A percentile compares a stretch with the other conserved stretches of the same genome.
These are phyloP conservation scores for Chlorencoelia australis DNA, from an alignment of 2,329 filamentous ascomycete species.

Conservation along the genomic window DNA sequence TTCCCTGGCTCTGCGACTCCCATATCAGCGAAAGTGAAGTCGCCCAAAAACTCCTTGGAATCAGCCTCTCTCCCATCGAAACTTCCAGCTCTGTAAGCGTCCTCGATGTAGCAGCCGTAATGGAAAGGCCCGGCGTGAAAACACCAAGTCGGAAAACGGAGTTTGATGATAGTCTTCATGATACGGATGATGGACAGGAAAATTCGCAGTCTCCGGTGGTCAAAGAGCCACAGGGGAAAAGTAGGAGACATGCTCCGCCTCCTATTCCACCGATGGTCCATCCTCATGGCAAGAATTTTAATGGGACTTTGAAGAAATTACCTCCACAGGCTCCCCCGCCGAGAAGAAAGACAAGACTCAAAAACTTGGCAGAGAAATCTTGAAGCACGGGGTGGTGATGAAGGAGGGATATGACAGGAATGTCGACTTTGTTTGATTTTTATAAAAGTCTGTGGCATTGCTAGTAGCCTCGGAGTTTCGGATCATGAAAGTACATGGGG, in stretches of 20 bases:
- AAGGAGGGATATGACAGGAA: too few relatives aligned
- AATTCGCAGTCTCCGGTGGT: slow-evolving; percentile 8
- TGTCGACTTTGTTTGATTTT: too few relatives aligned
- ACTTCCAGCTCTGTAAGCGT: slow-evolving; percentile 68
- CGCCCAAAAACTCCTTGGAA: slow-evolving; percentile 54
- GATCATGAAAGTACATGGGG: too few relatives aligned
- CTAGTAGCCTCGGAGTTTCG: too few relatives aligned
- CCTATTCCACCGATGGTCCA: slow-evolving; percentile 18
- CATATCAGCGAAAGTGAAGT: slow-evolving; percentile 35
- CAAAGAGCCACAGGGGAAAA: slow-evolving; percentile 12
- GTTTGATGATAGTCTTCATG: slow-evolving; percentile 21
- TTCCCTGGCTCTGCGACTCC: slow-evolving; percentile 52
- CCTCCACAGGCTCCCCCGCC: slow-evolving; percentile 27
- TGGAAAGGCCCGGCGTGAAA: slow-evolving; percentile 72
- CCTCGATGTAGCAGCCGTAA: slow-evolving; percentile 66
- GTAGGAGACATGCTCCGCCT: slow-evolving; percentile 19
- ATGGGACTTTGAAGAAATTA: slow-evolving; percentile 22
- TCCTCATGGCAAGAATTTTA: too few relatives aligned
- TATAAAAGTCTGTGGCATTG: too few relatives aligned
- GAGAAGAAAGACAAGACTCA: slow-evolving; percentile 24
- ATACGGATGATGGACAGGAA: slow-evolving; percentile 15
- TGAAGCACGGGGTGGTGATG: too few relatives aligned
- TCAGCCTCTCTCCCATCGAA: slow-evolving; percentile 55
- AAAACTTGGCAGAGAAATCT: too few relatives aligned
- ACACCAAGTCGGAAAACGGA: slow-evolving; percentile 57